Percentiles rank a stretch among this genome's conserved stretches.
phyloP scores from a whole-genome alignment of 2,329 filamentous ascomycete species.

The Xylaria sp. region DNA sequence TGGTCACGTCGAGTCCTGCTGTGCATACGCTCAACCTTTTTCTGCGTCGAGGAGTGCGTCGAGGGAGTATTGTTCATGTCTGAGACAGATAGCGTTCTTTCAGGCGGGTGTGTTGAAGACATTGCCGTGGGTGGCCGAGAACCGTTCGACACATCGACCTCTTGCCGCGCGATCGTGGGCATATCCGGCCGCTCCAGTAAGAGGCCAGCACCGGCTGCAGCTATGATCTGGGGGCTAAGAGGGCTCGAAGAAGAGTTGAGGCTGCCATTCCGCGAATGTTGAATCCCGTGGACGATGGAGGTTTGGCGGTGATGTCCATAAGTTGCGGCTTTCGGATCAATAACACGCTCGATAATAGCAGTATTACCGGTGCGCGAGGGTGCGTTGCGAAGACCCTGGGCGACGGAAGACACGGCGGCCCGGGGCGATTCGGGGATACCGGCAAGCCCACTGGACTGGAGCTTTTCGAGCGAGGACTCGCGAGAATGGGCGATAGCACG shows the following conservation, averaged over 20 bases:
- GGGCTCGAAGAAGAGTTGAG: constrained; percentile 82
- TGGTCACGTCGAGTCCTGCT: constrained; percentile 75
- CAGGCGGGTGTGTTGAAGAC: constrained; percentile 44
- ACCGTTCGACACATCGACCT: constrained; percentile 48
- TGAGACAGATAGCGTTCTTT: constrained; percentile 53
- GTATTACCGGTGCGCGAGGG: constrained; percentile 49
- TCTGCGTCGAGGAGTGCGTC: constrained; percentile 55
- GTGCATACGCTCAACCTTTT: constrained; percentile 65
- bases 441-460: constrained; percentile 44
- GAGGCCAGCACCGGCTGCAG: constrained; percentile 65
- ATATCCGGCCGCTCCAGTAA: constrained; percentile 59
- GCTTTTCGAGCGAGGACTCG: constrained; percentile 64
- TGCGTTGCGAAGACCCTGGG: constrained; percentile 49
- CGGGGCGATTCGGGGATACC: constrained; percentile 43
- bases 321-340: constrained; percentile 59
- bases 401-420: constrained; percentile 39
- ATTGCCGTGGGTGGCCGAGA: constrained; percentile 51
- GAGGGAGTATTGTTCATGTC: constrained; percentile 50
- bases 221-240: constrained; percentile 84
- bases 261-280: constrained; percentile 91
- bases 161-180: constrained; percentile 53
- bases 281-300: constrained; percentile 94
- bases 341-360: constrained; percentile 56
- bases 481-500: constrained; percentile 58
- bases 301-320: constrained; percentile 95